Evolutionary conservation across 163 green algal genomes (phyloP), one percentile per base, ranked within the genome.

Genomic region (Scenedesmus sp.): DNA sequence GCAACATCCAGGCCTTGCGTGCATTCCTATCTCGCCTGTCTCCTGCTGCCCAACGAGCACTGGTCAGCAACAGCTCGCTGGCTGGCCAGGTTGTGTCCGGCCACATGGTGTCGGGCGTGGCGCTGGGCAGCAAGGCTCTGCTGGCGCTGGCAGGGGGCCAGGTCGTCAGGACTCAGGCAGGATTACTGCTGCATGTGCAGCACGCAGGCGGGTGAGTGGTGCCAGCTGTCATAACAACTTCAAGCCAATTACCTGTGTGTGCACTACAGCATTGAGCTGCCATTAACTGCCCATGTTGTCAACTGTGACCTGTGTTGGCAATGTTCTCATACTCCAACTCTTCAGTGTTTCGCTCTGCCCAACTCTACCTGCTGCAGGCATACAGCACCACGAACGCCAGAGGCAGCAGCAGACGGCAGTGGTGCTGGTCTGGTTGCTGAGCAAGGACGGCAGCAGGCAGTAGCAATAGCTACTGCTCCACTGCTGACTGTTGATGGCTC

Each of bases 121-220:
- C 72, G 6, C 85, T 90, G 15, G 85, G 85, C 46, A 85, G 40
- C 33, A 85, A 90, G 35, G 85, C 85, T 2, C 85, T 90, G 49
- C 20, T 68, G 49, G 85, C 85, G 1, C 49, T 84, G 2, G 44
- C 70, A 51, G 68, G 51, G 5, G 30, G 44, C 26, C 42, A 73
- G 44, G n/a, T 49, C 16, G n/a, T 90, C n/a, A 70, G 78, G 85
- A 72, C 72, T 18, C 85, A 79, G 40, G 72, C 70, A 13, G 85
- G 72, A 3, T 18, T 35, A 4, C 18, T 51, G 70, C n/a, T 90
- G 70, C 9, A 40, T 40, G 85, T 90, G 33, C 35, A 56, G 16
- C n/a, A 51, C 46, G 44, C 30, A 42, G 42, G 22, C n/a, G 56
- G 61, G 65, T 89, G 85, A 89, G 83, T 53, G 12, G 65, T 72